Evolutionary conservation across 768 basidiomycete species (phyloP), one percentile per base, ranked within the genome.

Genomic region (Leccinum imitatum): DNA sequence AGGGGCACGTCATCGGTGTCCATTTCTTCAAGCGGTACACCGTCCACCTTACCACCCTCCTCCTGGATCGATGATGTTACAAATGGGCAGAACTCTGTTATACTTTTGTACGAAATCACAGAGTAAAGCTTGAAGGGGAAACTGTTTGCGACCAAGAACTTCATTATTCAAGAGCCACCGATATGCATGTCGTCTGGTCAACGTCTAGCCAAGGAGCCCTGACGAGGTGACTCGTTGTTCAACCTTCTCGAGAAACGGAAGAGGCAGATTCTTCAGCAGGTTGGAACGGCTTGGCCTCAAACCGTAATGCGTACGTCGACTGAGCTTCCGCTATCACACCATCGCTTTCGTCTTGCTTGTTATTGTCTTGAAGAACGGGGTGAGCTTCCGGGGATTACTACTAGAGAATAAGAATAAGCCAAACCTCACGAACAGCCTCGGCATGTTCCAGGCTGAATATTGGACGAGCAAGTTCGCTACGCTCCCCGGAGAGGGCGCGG

Each of bases 391-490:
- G 25, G 41, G 25, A 39, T 17, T 39, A 25, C 15, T 17, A 54
- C 10, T 46, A 10, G 17, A 19, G 10, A 31, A 31, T 33, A 11
- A 31, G 14, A 23, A 25, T 44, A 73, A 31, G 15, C 25, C 19
- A 54, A 25, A 94, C 95, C 80, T 97, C 95, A 58, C 89, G 86
- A 17, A 95, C 94, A 17, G 95, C 95, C 74, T 98, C 96, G 1
- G 95, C 96, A 69, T 96, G 94, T 71, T 95, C 93, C 47, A 99
- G 80, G 63, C 94, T 92, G 71, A 98, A 98, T n/a, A 98, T 99
- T 61, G 91, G 94, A 23, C 94, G 82, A 35, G 93, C 97, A 41
- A 98, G 86, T 73, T 95, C 93, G 6, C 91, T 93, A 59, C 95
- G 79, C 67, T 87, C 87, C 3, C 95, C 95, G 7, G 87, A 87